Base-by-base conservation (phyloP, 2,329 filamentous ascomycete genomes). In the Bimuria novae-zelandiae region DNA sequence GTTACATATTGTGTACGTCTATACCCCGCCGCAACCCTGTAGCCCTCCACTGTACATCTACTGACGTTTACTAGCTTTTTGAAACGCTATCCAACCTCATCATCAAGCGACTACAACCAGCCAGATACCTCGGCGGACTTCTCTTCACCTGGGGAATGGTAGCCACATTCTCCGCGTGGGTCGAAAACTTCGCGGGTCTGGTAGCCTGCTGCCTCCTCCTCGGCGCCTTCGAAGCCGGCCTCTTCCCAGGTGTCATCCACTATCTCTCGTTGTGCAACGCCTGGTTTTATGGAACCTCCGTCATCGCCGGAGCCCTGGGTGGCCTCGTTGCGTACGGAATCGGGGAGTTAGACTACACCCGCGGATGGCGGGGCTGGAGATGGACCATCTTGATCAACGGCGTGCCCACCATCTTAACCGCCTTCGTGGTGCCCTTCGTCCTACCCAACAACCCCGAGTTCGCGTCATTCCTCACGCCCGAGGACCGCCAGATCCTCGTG, bases 261-360 rank as follows among this genome's bases (percentile, higher is more conserved):
- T 68, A 67, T 25, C 47, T 80, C 74, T 75, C 82, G 7, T 77
- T 82, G 50, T 75, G 82, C 29, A 59, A 65, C 4, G 80, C 80
- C 1, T 79, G 82, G 50, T 82, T 82, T 64, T 79, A 82, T n/a
- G 80, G 77, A 3, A 76, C 80, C 3, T 77, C 79, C 2, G 79
- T 77, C 25, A 76, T 84, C 49, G 77, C 81, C 3, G 81, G 82
- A 3, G 81, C 80, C 6, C 80, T 84, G 32, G 82, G 81, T 5
- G 67, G 67, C 8, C 60, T 70, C 3, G 61, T 69, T 2, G 65
- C 67, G 0, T 69, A 68, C 7, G 65, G 56, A 2, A 67, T 68
- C 11, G 60, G 62, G n/a, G 56, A 65, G 17, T 39, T 70, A 35
- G 57, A 70, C 11, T 60, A 61, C 8, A 46, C 57, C 3, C 60